A percentile compares a stretch with the other conserved stretches of the same genome.
Conservation (phyloP, 768 basidiomycete species). For the Naganishia vaughanmartiniae region DNA sequence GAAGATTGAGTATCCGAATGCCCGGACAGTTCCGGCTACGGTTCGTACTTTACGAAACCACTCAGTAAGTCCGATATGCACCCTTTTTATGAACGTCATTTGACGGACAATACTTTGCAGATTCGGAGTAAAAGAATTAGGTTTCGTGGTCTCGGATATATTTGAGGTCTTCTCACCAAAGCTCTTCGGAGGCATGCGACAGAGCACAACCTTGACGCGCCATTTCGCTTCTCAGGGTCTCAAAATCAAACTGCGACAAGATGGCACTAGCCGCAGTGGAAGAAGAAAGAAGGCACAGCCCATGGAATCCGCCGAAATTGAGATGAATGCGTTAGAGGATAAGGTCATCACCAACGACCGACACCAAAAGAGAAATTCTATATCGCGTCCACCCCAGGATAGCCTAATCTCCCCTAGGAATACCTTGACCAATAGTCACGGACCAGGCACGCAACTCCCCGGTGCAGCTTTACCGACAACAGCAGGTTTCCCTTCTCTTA, state of each 20-base stretch:
- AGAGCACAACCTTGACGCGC: slow-evolving; percentile 48
- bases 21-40: slow-evolving; percentile 50
- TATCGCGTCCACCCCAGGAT: background rate
- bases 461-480: background rate
- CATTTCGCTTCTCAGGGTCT: slow-evolving; percentile 52
- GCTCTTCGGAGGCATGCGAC: slow-evolving; percentile 52
- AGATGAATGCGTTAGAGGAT: background rate
- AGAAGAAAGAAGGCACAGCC: slow-evolving; percentile 19
- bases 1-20: slow-evolving; percentile 48
- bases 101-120: background rate
- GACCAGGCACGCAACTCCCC: background rate
- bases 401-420: background rate
- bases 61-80: slow-evolving; percentile 41
- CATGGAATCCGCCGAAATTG: background rate
- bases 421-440: too few relatives aligned
- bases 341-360: background rate
- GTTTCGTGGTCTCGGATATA: slow-evolving; percentile 43
- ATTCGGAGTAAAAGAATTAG: slow-evolving; percentile 35
- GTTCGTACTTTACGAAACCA: slow-evolving; percentile 49
- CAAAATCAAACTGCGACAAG: slow-evolving; percentile 51
- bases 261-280: slow-evolving; percentile 28
- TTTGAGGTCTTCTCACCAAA: slow-evolving; percentile 54
- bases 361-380: background rate
- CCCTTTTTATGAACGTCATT: background rate
- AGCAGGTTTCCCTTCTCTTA: background rate